Evolutionary conservation across 2,329 filamentous ascomycete species (phyloP), one percentile per base, ranked within the genome.

Genomic region (Hypoxylon sp.): DNA sequence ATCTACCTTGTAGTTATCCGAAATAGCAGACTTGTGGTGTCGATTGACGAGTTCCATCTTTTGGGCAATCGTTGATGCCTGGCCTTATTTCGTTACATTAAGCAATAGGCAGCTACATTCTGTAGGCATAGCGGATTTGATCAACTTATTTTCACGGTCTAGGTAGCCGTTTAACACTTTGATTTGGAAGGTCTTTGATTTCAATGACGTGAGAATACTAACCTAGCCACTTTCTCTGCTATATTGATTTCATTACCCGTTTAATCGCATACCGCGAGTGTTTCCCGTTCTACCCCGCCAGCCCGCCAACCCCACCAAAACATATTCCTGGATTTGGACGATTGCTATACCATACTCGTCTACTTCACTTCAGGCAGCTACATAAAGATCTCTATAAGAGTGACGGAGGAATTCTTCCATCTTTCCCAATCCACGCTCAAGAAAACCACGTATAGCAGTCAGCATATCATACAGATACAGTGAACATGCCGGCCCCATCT

Each of bases 401-500:
- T 31, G n/a, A 20, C 1, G 31, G 25, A 35, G 25, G 44, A 10
- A 4, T n/a, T 37, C 33, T 33, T 33, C 33, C 3, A 2, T 25
- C 4, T n/a, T 6, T 22, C 17, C 5, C 13, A 48, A 8, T 6
- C 44, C 35, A 10, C 8, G 5, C 5, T 27, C 11, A 22, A 37
- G 11, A 37, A 49, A 14, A 11, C 31, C 8, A 61, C 20, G 20
- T 20, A 20, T 20, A 20, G 20, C 20, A 20, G 20, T 20, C 20
- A 20, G 20, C 11, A 54, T n/a, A 61, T 20, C 4, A n/a, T n/a
- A 33, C 57, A 57, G 22, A 42, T 46, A 33, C 54, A 57, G 22
- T 37, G 20, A 59, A 11, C 30, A 53, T 97, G 94, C 87, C 93
- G 2, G 86, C 93, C 33, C 92, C 92, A 49, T 90, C 91, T 0